Conservation (phyloP, 192 early-diverging fungal species). For the Backusella westeae region DNA sequence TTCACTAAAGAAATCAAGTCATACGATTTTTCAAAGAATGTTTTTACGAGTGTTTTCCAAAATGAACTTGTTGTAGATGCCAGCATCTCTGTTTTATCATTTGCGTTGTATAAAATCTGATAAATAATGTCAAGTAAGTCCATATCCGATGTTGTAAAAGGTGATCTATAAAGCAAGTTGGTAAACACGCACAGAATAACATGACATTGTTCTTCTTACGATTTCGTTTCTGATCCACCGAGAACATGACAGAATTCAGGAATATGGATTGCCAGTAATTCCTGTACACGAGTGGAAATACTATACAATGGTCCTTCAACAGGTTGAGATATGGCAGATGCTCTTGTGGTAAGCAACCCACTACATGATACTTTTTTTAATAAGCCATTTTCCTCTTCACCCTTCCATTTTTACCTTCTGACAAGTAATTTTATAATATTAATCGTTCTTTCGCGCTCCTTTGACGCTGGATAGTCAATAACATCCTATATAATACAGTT, state of each 20-base stretch:
- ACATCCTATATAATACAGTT: conserved; percentile 9
- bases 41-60: conserved; percentile 33
- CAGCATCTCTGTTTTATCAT: conserved; percentile 12
- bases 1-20: neutral
- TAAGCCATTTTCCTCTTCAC: too few species aligned
- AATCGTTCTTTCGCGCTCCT: conserved; percentile 12
- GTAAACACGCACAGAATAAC: neutral
- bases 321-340: conserved; percentile 17
- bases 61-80: conserved; percentile 24
- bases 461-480: neutral
- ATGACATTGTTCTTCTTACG: neutral
- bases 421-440: conserved; percentile 21
- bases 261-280: conserved; percentile 21
- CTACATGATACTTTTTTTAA: conserved; percentile 3
- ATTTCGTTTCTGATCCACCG: neutral
- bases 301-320: conserved; percentile 26
- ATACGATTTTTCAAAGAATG: conserved; percentile 33
- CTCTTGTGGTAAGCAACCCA: conserved; percentile 17
- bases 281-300: conserved; percentile 18
- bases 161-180: neutral
- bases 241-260: conserved; percentile 17
- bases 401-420: conserved; percentile 11
- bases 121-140: conserved; percentile 28
- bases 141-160: conserved; percentile 20
- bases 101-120: conserved; percentile 9